A percentile compares a stretch with the other conserved stretches of the same genome.
Evolutionary conservation across 192 early-diverging fungal genomes (phyloP).

Genomic region (Linnemannia hyalina): DNA sequence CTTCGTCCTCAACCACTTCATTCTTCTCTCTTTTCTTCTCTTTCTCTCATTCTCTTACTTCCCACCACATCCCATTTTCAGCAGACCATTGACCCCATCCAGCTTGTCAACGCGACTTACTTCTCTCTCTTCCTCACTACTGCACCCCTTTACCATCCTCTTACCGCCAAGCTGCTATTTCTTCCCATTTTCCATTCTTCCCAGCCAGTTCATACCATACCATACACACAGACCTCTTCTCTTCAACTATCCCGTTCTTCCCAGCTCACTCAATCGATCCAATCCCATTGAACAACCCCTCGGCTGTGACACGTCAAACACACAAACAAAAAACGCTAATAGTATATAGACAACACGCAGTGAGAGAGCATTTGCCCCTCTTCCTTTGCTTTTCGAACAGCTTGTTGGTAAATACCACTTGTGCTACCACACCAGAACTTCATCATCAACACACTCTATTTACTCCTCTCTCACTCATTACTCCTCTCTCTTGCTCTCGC

Average conservation of each 20-base stretch:
- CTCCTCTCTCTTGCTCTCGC: not conserved
- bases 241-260: not conserved
- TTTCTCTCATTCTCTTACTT: not conserved
- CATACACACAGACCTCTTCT: too few species aligned
- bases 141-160: not conserved
- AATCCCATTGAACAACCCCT: too few species aligned
- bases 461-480: too few species aligned
- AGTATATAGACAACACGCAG: not conserved
- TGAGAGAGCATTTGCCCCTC: slow-evolving; percentile 15
- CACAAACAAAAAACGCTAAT: too few species aligned
- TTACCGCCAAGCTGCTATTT: not conserved
- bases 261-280: not conserved
- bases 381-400: not conserved
- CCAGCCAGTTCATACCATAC: not conserved
- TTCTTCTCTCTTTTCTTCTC: not conserved
- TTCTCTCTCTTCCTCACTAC: not conserved
- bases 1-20: too few species aligned
- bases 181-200: not conserved
- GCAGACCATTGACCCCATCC: not conserved
- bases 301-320: too few species aligned
- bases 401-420: slow-evolving; percentile 15
- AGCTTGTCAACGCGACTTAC: slow-evolving; percentile 25
- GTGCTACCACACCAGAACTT: slow-evolving; percentile 31
- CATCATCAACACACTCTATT: not conserved
- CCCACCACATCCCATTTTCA: not conserved